These are phyloP conservation scores for Wakefieldia striispora DNA, from an alignment of 768 basidiomycete species.

Conservation along the genomic window DNA sequence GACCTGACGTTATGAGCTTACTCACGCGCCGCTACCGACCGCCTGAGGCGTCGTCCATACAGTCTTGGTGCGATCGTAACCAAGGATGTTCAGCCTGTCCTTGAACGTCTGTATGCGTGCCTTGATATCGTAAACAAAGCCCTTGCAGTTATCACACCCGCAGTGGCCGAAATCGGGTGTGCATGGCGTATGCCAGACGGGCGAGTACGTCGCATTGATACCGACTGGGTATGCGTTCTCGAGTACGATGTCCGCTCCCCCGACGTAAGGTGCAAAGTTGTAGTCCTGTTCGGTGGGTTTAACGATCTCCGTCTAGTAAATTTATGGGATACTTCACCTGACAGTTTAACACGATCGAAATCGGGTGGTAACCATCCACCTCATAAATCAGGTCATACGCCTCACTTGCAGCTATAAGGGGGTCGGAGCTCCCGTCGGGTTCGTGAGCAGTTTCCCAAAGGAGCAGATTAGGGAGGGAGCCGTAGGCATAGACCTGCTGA, in stretches of 20 bases:
- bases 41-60: conserved; percentile 81
- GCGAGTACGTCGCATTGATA: conserved; percentile 63
- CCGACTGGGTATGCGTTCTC: conserved; percentile 41
- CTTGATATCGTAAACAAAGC: conserved; percentile 61
- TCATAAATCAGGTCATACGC: conserved; percentile 47
- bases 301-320: background rate
- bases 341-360: conserved; percentile 55
- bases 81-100: conserved; percentile 55
- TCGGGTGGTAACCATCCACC: conserved; percentile 57
- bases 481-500: conserved; percentile 62
- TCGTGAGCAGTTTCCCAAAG: conserved; percentile 75
- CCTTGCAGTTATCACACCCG: conserved; percentile 69
- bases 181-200: conserved; percentile 58
- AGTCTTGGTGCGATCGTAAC: conserved; percentile 62
- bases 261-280: conserved; percentile 54
- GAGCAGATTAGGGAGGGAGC: conserved; percentile 63
- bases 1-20: background rate
- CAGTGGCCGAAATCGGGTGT: conserved; percentile 69
- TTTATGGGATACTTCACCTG: conserved; percentile 11
- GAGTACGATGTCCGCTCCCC: conserved; percentile 67
- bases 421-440: conserved; percentile 63
- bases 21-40: conserved; percentile 53
- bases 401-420: conserved; percentile 44
- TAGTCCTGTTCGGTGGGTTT: conserved; percentile 46
- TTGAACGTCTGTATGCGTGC: conserved; percentile 64